Conservation (phyloP, 305 asterid genomes). For the Nicotiana rustica region DNA sequence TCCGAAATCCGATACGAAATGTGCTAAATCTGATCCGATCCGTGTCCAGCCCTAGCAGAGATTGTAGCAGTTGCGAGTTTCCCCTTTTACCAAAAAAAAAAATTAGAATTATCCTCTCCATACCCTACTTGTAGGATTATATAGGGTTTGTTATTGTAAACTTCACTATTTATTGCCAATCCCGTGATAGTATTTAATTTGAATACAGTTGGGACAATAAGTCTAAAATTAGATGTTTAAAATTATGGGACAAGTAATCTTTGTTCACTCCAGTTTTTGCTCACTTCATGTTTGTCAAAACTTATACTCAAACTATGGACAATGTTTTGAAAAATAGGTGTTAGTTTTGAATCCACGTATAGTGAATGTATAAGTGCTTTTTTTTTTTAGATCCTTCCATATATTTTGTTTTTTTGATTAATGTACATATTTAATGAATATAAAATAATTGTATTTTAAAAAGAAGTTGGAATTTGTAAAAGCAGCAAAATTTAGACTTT, state of each 20-base stretch:
- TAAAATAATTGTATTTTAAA: neutral
- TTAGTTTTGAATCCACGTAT: neutral
- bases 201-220: neutral
- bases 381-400: neutral
- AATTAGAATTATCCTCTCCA: no score
- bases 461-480: neutral
- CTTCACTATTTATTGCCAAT: neutral
- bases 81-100: no score
- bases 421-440: neutral
- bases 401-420: neutral
- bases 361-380: neutral
- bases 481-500: neutral
- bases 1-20: no score
- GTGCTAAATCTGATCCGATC: no score
- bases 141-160: no score
- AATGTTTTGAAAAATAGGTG: neutral
- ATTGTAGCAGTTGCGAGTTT: no score
- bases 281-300: constrained; percentile 4
- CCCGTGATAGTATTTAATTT: neutral
- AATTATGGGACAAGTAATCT: constrained; percentile 31
- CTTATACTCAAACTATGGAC: constrained; percentile 20
- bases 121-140: no score
- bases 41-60: no score
- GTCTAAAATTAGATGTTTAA: neutral
- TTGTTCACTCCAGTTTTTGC: neutral